Evolutionary conservation across 495 filamentous ascomycete genomes (phyloP).

Genomic region (Hypoxylon intermedium): DNA sequence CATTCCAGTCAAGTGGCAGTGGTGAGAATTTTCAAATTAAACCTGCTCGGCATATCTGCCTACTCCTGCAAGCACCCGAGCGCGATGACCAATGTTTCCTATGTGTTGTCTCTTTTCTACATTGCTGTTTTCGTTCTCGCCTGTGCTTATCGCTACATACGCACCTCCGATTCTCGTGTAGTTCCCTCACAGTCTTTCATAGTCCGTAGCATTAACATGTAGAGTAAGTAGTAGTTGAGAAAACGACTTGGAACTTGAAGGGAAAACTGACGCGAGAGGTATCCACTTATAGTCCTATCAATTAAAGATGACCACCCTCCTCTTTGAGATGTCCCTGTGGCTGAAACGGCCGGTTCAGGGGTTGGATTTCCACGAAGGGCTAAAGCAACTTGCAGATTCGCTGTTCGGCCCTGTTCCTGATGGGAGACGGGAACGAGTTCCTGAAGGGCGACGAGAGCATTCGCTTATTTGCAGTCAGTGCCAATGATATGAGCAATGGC

Average conservation of each 20-base stretch:
- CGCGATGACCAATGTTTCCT: conserved; percentile 10
- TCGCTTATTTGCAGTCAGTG: conserved; percentile 35
- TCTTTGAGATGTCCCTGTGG: conserved; percentile 23
- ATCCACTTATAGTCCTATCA: conserved; percentile 25
- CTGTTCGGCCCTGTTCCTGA: conserved; percentile 33
- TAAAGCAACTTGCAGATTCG: conserved; percentile 27
- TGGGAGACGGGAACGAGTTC: conserved; percentile 32
- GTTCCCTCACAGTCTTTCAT: no score
- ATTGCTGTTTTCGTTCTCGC: conserved; percentile 6
- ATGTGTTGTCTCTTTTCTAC: conserved; percentile 3
- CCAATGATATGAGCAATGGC: conserved; percentile 29
- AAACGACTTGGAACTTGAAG: background rate
- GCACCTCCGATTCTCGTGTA: background rate
- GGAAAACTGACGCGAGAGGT: conserved; percentile 19
- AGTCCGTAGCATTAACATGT: background rate
- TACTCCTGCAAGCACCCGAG: conserved; percentile 18
- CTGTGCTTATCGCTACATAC: background rate
- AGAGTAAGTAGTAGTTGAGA: background rate
- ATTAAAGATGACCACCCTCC: conserved; percentile 29
- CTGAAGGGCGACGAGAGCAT: conserved; percentile 32
- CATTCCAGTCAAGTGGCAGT: conserved; percentile 12
- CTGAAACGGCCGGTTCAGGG: conserved; percentile 36
- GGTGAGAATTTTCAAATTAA: conserved; percentile 29
- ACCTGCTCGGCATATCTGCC: conserved; percentile 24
- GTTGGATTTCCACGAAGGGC: conserved; percentile 29